Conservation (phyloP, 768 basidiomycete genomes). For the Vishniacozyma victoriae region DNA sequence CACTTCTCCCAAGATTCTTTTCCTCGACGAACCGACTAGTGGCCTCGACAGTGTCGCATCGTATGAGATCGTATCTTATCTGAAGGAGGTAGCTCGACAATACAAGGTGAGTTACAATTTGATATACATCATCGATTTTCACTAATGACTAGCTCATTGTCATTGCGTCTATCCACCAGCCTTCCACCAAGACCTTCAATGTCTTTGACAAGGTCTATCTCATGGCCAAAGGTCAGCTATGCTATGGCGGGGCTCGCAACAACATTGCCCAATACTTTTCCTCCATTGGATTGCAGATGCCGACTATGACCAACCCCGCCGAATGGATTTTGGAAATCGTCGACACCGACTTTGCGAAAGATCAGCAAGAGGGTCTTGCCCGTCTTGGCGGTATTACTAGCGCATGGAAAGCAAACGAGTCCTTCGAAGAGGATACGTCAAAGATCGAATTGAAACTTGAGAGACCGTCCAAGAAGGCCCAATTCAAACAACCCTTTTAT, state of each 20-base stretch:
- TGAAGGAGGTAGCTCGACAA: slow-evolving; percentile 69
- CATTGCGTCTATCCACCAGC: slow-evolving; percentile 82
- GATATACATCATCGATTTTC: too few relatives aligned
- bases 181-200: too few relatives aligned
- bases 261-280: too few relatives aligned
- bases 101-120: too few relatives aligned
- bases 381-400: neutral
- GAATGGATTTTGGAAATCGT: slow-evolving; percentile 32
- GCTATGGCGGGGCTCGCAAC: too few relatives aligned
- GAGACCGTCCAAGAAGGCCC: too few relatives aligned
- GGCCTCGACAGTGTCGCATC: slow-evolving; percentile 87
- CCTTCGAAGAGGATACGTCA: too few relatives aligned
- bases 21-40: slow-evolving; percentile 89
- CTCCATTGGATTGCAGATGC: slow-evolving; percentile 1
- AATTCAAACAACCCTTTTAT: neutral
- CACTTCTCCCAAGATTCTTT: slow-evolving; percentile 89
- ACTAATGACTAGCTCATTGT: slow-evolving; percentile 76
- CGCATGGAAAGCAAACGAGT: too few relatives aligned
- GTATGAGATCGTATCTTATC: slow-evolving; percentile 71
- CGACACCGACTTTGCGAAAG: slow-evolving; percentile 26
- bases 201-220: too few relatives aligned
- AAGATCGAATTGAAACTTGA: too few relatives aligned
- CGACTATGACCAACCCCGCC: neutral
- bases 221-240: too few relatives aligned
- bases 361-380: neutral